Evolutionary conservation across 2,329 filamentous ascomycete genomes (phyloP).

Genomic region (Fusarium sp.): DNA sequence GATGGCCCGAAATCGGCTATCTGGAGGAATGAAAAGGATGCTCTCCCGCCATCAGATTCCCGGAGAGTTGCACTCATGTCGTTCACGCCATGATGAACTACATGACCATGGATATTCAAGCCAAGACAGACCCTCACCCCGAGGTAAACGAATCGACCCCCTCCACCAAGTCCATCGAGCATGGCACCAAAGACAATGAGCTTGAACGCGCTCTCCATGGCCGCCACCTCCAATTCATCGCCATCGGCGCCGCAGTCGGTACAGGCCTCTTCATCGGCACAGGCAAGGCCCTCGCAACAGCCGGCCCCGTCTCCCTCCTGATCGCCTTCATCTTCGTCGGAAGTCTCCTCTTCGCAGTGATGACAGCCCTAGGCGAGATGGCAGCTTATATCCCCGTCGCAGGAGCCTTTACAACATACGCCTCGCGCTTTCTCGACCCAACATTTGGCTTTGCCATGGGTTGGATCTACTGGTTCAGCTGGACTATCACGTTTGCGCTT

Average conservation of each 20-base stretch:
- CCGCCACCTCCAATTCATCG: slow-evolving; percentile 67
- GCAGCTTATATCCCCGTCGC: slow-evolving; percentile 62
- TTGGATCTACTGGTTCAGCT: slow-evolving; percentile 71
- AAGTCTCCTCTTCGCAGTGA: slow-evolving; percentile 6
- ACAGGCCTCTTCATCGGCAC: slow-evolving; percentile 66
- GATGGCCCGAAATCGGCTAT: not conserved
- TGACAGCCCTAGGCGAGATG: slow-evolving; percentile 59
- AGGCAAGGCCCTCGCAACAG: slow-evolving; percentile 10
- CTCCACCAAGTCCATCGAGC: slow-evolving; percentile 38
- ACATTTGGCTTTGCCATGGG: slow-evolving; percentile 64
- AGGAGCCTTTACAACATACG: slow-evolving; percentile 63
- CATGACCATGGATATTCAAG: slow-evolving; percentile 19
- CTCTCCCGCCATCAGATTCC: not conserved
- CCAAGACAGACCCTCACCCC: not conserved
- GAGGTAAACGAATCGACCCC: not conserved
- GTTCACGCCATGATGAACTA: not conserved
- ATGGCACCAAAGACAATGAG: slow-evolving; percentile 55
- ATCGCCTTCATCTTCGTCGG: slow-evolving; percentile 25
- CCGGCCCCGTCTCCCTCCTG: slow-evolving; percentile 18
- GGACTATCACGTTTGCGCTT: slow-evolving; percentile 64
- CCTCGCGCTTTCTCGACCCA: slow-evolving; percentile 60
- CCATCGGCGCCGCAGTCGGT: slow-evolving; percentile 62
- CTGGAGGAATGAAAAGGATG: not conserved
- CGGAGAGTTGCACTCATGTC: too few relatives aligned
- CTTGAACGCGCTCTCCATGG: slow-evolving; percentile 66